phyloP scores from a whole-genome alignment of 441 rosid genomes.

The Brassica hybrid region DNA sequence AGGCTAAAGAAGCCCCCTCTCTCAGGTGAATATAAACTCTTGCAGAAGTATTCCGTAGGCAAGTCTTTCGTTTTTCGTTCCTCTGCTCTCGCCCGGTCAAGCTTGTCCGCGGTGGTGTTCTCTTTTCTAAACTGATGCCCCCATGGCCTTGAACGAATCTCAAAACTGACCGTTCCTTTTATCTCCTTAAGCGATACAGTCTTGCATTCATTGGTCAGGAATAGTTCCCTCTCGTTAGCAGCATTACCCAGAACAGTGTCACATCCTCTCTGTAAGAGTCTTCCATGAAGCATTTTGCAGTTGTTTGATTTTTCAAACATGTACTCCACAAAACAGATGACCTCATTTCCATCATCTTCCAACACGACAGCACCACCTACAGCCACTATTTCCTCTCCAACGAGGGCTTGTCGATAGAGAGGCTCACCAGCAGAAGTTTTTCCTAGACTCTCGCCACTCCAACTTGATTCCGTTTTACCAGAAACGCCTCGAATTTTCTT shows the following conservation, averaged over 20 bases:
- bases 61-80: conserved; percentile 73
- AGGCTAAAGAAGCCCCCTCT: conserved; percentile 83
- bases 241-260: conserved; percentile 75
- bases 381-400: conserved; percentile 55
- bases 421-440: conserved; percentile 56
- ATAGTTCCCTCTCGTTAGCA: conserved; percentile 77
- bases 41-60: conserved; percentile 75
- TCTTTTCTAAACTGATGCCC: conserved; percentile 66
- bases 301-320: conserved; percentile 67
- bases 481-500: conserved; percentile 41
- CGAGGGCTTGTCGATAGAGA: conserved; percentile 57
- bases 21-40: conserved; percentile 77
- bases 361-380: conserved; percentile 63
- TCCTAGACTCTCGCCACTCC: conserved; percentile 62
- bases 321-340: conserved; percentile 73
- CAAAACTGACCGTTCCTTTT: conserved; percentile 49
- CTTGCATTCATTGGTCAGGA: conserved; percentile 65
- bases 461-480: conserved; percentile 49
- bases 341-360: conserved; percentile 52
- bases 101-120: conserved; percentile 49
- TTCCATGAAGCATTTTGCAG: conserved; percentile 78
- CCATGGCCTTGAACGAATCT: conserved; percentile 70
- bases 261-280: conserved; percentile 61
- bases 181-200: conserved; percentile 59
- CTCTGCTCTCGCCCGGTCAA: conserved; percentile 69